Conservation (phyloP, 73 alveolate genomes). For the Paramecium octaurelia region DNA sequence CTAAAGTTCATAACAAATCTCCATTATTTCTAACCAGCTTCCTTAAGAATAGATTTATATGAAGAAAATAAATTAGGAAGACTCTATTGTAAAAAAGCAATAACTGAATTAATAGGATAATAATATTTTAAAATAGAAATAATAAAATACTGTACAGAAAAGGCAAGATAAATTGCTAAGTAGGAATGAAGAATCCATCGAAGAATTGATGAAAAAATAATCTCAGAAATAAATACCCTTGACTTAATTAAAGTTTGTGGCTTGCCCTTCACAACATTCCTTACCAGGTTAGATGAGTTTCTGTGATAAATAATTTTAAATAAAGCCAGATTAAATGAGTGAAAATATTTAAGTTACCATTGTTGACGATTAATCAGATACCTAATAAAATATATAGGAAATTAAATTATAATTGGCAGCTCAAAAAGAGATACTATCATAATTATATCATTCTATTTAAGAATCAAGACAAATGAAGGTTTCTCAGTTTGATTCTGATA, state of each 20-base stretch:
- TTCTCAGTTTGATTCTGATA: not conserved
- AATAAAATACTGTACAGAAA: not conserved
- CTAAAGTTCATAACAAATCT: not conserved
- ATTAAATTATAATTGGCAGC: not conserved
- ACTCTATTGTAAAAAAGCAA: not conserved
- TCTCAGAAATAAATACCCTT: not conserved
- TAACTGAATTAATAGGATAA: not conserved
- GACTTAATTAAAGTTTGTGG: not conserved
- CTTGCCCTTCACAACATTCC: not conserved
- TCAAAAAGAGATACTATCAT: not conserved
- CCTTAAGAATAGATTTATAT: not conserved
- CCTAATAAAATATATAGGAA: not conserved
- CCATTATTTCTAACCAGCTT: not conserved
- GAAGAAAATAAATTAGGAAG: not conserved
- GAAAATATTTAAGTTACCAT: not conserved
- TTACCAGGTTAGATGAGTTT: not conserved
- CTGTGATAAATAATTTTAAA: not conserved
- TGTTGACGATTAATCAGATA: not conserved
- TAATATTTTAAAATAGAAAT: not conserved
- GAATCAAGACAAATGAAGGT: not conserved
- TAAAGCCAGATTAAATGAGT: not conserved
- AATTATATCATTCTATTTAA: not conserved
- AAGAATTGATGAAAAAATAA: not conserved
- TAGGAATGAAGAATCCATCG: not conserved
- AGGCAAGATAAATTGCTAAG: not conserved